Evolutionary conservation across 305 asterid genomes (phyloP), one percentile per base, ranked within the genome.

Genomic region (Solanum hybrid): DNA sequence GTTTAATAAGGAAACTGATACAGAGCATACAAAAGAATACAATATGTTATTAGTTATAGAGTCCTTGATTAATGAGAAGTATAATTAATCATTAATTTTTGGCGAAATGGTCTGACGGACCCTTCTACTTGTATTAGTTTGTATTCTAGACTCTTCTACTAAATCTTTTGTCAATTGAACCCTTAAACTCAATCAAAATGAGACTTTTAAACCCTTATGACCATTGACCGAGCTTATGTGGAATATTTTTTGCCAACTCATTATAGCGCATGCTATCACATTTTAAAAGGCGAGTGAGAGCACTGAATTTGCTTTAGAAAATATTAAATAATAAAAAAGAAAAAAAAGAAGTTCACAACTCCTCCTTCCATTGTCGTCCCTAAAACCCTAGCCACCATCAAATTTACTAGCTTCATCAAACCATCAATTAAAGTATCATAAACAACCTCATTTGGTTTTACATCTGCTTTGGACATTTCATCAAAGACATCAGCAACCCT

Each of bases 341-440:
- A 14, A 2, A 40, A 45, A 2, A 31, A 45, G 4, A 14, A 45
- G 7, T 5, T 14, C 3, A 22, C 8, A 45, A 45, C 22, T 3
- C 64, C 64, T 45, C 64, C 22, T 45, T 45, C 3, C 22, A 45
- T 45, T 45, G 64, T 45, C 3, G 7, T 45, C 64, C 64, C 64
- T 1, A 15, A 45, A 45, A 45, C 64, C 22, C 64, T 45, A 14
- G 64, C 64, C 64, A 45, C 0, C 0, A 14, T 95, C 97, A 87
- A 96, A 92, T 6, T 94, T 90, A 29, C 98, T 97, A 42, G 94
- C 94, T 92, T 96, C 98, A 17, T 97, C 98, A 91, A 92, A 94
- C 95, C 96, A 91, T 97, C 92, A 22, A 97, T 94, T 86, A 97
- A 90, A 85, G 91, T 80, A 76, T 98, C 99, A 90, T 93, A 97